Percentiles rank a stretch among this genome's conserved stretches.
These are phyloP conservation scores for Vanilla planifolia DNA, from an alignment of 106 monocot genomes.

Conservation along the genomic window DNA sequence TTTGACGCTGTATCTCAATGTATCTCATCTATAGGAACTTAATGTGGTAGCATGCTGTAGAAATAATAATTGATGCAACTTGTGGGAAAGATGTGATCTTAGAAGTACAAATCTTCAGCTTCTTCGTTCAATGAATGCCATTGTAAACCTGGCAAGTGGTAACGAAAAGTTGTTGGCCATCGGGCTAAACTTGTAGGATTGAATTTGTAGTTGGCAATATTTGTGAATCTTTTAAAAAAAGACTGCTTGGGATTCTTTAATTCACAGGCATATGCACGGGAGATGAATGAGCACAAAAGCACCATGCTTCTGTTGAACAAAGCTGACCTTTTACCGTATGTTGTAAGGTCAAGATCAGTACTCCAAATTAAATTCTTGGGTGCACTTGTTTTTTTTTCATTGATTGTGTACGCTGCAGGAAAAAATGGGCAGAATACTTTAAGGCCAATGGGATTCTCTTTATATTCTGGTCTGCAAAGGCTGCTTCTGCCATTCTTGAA, in stretches of 20 bases:
- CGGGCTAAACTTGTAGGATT: no score
- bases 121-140: no score
- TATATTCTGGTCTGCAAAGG: constrained; percentile 97
- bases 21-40: no score
- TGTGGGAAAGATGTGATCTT: no score
- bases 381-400: background rate
- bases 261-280: constrained; percentile 69
- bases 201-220: no score
- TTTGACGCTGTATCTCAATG: no score
- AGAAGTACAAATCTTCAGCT: no score
- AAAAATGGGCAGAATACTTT: constrained; percentile 88
- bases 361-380: background rate
- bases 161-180: no score
- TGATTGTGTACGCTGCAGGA: constrained; percentile 32
- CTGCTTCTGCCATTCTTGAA: constrained; percentile 70
- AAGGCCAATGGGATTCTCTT: constrained; percentile 50
- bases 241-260: constrained; percentile 1
- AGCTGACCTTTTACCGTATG: constrained; percentile 80
- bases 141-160: no score
- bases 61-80: no score
- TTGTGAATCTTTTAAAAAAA: background rate
- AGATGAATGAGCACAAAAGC: constrained; percentile 79
- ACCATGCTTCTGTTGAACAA: constrained; percentile 90
- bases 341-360: constrained; percentile 39
- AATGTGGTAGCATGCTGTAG: no score